phyloP scores from a whole-genome alignment of 2,329 filamentous ascomycete species.

The Mycosphaerelloides madeirae region DNA sequence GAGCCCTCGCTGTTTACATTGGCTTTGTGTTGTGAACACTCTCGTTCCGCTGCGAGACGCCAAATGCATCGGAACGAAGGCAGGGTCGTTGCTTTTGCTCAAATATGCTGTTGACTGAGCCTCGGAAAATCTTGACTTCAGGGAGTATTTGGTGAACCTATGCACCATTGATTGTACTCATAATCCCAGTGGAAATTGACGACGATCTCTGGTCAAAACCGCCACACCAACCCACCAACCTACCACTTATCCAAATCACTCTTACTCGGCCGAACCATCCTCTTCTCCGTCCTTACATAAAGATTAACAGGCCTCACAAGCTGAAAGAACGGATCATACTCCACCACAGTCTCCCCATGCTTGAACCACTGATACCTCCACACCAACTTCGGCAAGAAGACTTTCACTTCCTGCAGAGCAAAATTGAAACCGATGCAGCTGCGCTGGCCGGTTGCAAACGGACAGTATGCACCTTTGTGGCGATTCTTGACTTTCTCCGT shows the following conservation, averaged over 20 bases:
- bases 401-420: conserved; percentile 57
- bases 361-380: conserved; percentile 54
- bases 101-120: too few relatives aligned
- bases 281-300: conserved; percentile 48
- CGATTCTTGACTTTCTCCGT: conserved; percentile 50
- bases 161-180: too few relatives aligned
- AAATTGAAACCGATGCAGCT: conserved; percentile 64
- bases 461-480: conserved; percentile 52
- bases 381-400: conserved; percentile 55
- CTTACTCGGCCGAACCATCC: conserved; percentile 46
- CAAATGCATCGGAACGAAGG: too few relatives aligned
- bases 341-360: conserved; percentile 49
- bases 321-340: conserved; percentile 58
- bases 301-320: conserved; percentile 54
- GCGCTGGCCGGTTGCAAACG: conserved; percentile 55
- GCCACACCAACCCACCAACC: too few relatives aligned
- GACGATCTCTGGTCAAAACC: too few relatives aligned
- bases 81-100: too few relatives aligned
- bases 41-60: too few relatives aligned
- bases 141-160: too few relatives aligned
- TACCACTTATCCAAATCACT: conserved; percentile 6
- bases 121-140: too few relatives aligned
- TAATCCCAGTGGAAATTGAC: too few relatives aligned
- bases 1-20: too few relatives aligned
- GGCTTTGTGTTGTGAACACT: too few relatives aligned